Conservation (phyloP, 129 eudicot genomes). For the Flaveria brownii region DNA sequence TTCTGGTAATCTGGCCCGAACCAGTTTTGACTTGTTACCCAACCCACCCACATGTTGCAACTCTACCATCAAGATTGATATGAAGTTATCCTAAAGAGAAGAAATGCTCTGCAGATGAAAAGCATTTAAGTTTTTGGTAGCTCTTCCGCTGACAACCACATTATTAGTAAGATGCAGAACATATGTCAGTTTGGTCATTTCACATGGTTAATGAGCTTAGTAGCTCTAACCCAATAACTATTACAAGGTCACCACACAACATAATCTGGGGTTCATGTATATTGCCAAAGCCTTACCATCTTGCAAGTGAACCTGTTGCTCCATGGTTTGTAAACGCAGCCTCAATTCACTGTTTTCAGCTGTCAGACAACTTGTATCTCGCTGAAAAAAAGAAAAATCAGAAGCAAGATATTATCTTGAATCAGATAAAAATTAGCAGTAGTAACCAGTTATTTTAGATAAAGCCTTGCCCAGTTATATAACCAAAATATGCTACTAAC, state of each 20-base stretch:
- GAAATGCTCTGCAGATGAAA: not conserved
- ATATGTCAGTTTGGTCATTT: not conserved
- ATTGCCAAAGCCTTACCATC: slow-evolving; percentile 53
- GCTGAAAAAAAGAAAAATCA: slow-evolving; percentile 36
- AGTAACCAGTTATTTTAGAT: not conserved
- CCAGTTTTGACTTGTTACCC: not conserved
- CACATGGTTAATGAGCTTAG: not conserved
- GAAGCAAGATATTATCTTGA: not conserved
- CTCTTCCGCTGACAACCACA: not conserved
- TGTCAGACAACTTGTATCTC: slow-evolving; percentile 67
- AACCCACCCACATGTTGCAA: not conserved
- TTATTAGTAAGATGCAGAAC: not conserved
- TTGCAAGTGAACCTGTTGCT: slow-evolving; percentile 84
- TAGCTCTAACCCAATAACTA: slow-evolving; percentile 8
- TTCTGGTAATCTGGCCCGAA: not conserved
- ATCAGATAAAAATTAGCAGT: not conserved
- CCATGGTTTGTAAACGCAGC: slow-evolving; percentile 76
- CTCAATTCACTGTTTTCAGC: slow-evolving; percentile 80
- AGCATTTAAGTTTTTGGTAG: not conserved
- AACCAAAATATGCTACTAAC: not conserved
- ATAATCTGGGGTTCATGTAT: not conserved
- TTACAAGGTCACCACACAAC: slow-evolving; percentile 20
- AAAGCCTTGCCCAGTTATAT: not conserved
- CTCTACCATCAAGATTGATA: not conserved
- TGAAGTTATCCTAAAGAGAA: not conserved